These are phyloP conservation scores for Dactylonectria estremocensis DNA, from an alignment of 2,329 filamentous ascomycete species.

Conservation along the genomic window DNA sequence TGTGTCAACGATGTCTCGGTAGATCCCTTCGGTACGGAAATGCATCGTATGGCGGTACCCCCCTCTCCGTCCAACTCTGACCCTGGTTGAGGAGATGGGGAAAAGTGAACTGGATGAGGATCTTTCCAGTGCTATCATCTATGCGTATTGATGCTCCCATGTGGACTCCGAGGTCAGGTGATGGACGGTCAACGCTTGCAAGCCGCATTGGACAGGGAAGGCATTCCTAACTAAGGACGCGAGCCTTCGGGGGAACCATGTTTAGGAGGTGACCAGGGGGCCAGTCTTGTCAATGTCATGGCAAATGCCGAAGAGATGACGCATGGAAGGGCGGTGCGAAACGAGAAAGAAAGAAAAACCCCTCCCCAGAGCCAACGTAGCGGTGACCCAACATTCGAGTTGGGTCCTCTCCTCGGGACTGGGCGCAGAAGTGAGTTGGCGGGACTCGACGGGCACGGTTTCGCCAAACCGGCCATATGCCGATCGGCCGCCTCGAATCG, in stretches of 20 bases:
- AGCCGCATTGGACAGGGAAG: constrained; percentile 37
- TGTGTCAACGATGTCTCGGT: neutral
- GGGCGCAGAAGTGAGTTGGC: constrained; percentile 35
- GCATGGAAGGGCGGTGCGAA: constrained; percentile 12
- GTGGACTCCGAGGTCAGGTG: constrained; percentile 43
- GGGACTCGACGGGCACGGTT: constrained; percentile 14
- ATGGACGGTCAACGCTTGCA: constrained; percentile 44
- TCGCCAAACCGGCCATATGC: constrained; percentile 16
- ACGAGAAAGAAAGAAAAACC: constrained; percentile 4
- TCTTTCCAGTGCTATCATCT: constrained; percentile 21
- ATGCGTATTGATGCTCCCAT: constrained; percentile 27
- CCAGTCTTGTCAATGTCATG: constrained; percentile 15
- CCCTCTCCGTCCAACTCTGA: neutral
- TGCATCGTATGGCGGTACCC: neutral
- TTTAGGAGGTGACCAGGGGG: neutral
- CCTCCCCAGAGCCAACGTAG: constrained; percentile 10
- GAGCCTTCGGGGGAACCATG: constrained; percentile 18
- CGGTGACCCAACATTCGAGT: neutral
- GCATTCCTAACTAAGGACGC: constrained; percentile 16
- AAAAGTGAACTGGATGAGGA: neutral
- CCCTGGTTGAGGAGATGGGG: constrained; percentile 6
- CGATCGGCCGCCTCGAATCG: constrained; percentile 23
- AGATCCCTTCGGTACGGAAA: neutral
- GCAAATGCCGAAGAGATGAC: constrained; percentile 15
- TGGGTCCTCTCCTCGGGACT: constrained; percentile 6